These are phyloP conservation scores for Candida boleticola DNA, from an alignment of 805 yeast species.

Conservation along the genomic window DNA sequence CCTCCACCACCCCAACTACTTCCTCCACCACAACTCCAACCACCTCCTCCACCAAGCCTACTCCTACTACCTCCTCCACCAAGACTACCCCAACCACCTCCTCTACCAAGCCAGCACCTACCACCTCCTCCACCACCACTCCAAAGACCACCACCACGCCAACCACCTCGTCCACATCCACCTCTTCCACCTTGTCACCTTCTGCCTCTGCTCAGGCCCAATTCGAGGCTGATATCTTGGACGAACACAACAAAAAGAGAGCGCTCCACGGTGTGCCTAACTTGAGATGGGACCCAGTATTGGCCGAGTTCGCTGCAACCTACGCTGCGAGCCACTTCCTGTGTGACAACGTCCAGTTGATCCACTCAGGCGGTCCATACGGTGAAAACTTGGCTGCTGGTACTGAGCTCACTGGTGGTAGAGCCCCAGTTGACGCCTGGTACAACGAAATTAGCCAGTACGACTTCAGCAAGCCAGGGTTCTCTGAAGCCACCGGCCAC, in stretches of 20 bases:
- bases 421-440: constrained; percentile 69
- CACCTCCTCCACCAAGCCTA: constrained; percentile 2
- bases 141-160: constrained; percentile 12
- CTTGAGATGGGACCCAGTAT: constrained; percentile 31
- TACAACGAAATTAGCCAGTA: constrained; percentile 61
- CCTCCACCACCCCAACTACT: constrained; percentile 9
- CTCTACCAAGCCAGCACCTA: constrained; percentile 8
- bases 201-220: constrained; percentile 14
- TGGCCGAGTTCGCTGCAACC: constrained; percentile 34
- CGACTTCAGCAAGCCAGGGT: constrained; percentile 52
- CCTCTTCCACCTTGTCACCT: constrained; percentile 13
- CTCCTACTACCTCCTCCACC: constrained; percentile 11
- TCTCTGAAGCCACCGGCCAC: constrained; percentile 62
- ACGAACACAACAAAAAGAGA: constrained; percentile 37
- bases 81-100: constrained; percentile 7
- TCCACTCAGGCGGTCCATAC: constrained; percentile 63
- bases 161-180: constrained; percentile 7
- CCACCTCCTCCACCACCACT: constrained; percentile 12
- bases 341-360: constrained; percentile 58
- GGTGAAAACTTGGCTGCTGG: constrained; percentile 83
- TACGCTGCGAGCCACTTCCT: constrained; percentile 52
- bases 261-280: constrained; percentile 31
- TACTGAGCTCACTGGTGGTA: constrained; percentile 43
- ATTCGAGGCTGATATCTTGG: constrained; percentile 30
- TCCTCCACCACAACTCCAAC: constrained; percentile 4